Percentiles rank a stretch among this genome's conserved stretches.
Evolutionary conservation across 2,329 filamentous ascomycete species (phyloP).

Genomic region (Graphilbum fragrans): DNA sequence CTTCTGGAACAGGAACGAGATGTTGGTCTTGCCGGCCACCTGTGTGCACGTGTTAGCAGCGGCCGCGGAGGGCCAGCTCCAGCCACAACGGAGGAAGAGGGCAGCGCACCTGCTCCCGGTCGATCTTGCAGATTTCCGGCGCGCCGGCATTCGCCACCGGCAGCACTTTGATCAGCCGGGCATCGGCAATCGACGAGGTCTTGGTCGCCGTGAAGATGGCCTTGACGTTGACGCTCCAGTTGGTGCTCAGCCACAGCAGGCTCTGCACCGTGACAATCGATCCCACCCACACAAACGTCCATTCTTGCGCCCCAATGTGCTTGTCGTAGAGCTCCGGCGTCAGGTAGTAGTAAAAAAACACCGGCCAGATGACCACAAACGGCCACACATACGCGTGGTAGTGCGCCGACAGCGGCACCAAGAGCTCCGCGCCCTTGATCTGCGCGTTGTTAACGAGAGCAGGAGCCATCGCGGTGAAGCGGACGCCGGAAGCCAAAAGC

Average conservation of each 20-base stretch:
- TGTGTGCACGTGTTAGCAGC: no score
- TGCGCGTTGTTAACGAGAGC: constrained; percentile 84
- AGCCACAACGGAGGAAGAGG: constrained; percentile 1
- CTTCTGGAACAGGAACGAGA: constrained; percentile 96
- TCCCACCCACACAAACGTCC: constrained; percentile 93
- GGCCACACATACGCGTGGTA: constrained; percentile 89
- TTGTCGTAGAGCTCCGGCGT: constrained; percentile 74
- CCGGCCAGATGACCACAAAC: constrained; percentile 81
- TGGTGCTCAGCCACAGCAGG: constrained; percentile 86
- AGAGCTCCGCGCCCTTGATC: constrained; percentile 77
- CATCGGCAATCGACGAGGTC: constrained; percentile 58
- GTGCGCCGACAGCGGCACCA: constrained; percentile 71
- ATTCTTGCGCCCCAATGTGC: constrained; percentile 88
- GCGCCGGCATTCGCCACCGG: constrained; percentile 81
- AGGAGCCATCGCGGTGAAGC: constrained; percentile 38
- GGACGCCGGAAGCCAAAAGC: neutral
- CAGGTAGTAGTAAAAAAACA: constrained; percentile 82
- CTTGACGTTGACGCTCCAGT: constrained; percentile 89
- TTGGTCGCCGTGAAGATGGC: constrained; percentile 69
- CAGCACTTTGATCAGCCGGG: constrained; percentile 82
- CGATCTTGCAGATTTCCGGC: constrained; percentile 74
- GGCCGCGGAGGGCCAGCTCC: no score
- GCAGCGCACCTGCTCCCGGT: constrained; percentile 57
- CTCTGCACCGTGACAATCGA: constrained; percentile 80
- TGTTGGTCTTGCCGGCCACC: no score